Evolutionary conservation across 345 rosid genomes (phyloP), one percentile per base, ranked within the genome.

Genomic region (Rhodamnia rubescens): DNA sequence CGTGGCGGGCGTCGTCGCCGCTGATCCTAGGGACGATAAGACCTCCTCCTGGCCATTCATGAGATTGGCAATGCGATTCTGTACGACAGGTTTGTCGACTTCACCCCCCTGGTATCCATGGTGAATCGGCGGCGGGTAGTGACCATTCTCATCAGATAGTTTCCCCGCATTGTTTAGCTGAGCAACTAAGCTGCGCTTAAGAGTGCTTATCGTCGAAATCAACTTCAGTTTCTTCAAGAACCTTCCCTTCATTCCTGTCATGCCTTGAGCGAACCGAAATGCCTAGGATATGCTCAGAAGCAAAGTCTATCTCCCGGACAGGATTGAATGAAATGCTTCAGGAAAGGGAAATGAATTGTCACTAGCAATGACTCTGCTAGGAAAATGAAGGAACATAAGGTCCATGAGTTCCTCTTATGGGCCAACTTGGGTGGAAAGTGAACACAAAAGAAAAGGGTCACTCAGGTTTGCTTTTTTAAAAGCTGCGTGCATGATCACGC

Each of bases 191-290:
- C 94, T 90, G 82, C 89, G 91, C 91, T 91, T 92, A 21, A 90
- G 75, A 16, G 91, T 84, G 53, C 95, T 92, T 87, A 92, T 69
- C 5, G 80, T 18, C 12, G 80, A 69, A 36, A 69, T 84, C 83
- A 92, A 83, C 21, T 89, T 93, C 74, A 95, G 86, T 74, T 91
- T 96, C 92, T 91, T 95, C 24, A 94, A 85, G 82, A 96, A 81
- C 86, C 92, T 92, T 80, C 91, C 98, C 86, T 91, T 94, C 92
- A 92, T 89, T 87, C 92, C 91, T 78, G 69, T 69, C 80, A 69
- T 36, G 80, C 80, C 80, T 69, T 69, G 47, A 69, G 80, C 2
- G 26, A 69, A 69, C 10, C 22, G 47, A 69, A 18, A 32, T 32
- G 24, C 7, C 20, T 16, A 32, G 80, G 80, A 69, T 69, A 36